These are phyloP conservation scores for Chlorella sp. DNA, from an alignment of 139 green algal species.

Conservation along the genomic window DNA sequence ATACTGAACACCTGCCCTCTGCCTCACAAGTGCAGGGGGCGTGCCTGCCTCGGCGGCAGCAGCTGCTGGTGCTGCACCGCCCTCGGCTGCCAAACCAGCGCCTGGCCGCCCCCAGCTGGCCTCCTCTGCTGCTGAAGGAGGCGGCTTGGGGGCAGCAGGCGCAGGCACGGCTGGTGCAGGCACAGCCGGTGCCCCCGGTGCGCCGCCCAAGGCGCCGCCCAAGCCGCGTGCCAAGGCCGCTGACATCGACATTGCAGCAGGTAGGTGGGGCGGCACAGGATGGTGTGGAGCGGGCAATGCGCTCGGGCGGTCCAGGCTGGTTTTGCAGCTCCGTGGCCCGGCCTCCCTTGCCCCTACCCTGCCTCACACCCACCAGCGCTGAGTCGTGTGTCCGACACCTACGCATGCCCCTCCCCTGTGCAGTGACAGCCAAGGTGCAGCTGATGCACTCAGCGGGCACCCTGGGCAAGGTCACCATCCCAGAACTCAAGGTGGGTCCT, in stretches of 20 bases:
- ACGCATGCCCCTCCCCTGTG: not conserved
- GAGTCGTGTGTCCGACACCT: too few species aligned
- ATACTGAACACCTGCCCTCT: not conserved
- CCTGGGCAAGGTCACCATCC: constrained; percentile 59
- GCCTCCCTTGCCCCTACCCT: too few species aligned
- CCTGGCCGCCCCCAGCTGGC: not conserved
- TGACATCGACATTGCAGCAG: constrained; percentile 19
- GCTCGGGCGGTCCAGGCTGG: too few species aligned
- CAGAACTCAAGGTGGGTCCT: constrained; percentile 60
- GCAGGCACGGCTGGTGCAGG: not conserved
- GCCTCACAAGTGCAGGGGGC: not conserved
- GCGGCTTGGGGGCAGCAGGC: not conserved
- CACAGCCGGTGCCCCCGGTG: not conserved
- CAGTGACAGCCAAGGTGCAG: constrained; percentile 25
- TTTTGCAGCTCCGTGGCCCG: too few species aligned
- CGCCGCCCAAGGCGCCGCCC: constrained; percentile 18
- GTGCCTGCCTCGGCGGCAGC: not conserved
- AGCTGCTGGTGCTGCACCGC: not conserved
- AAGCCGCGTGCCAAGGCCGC: constrained; percentile 27
- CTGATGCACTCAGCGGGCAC: constrained; percentile 26
- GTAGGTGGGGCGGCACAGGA: not conserved
- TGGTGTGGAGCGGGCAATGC: not conserved
- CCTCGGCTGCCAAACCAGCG: not conserved
- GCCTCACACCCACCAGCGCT: too few species aligned
- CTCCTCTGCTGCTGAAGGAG: not conserved